Conservation (phyloP, 306 rosid genomes). For the Cicer judaicum region DNA sequence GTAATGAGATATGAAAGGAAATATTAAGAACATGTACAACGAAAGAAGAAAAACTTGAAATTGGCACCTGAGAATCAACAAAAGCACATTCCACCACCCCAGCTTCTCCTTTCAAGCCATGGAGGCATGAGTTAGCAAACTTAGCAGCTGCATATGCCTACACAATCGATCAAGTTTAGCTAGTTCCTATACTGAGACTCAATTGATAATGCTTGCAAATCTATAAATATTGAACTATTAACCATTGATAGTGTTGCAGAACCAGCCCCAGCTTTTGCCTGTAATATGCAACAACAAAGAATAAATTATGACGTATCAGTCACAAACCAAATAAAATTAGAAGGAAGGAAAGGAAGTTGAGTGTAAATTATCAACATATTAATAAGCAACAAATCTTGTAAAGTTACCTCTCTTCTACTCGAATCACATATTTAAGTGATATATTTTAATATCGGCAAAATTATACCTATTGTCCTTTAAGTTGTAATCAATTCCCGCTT, state of each 20-base stretch:
- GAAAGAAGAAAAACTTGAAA: not conserved
- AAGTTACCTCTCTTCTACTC: conserved; percentile 31
- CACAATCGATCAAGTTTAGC: conserved; percentile 30
- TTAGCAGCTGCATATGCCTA: conserved; percentile 97
- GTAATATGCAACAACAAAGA: conserved; percentile 39
- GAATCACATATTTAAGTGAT: conserved; percentile 1
- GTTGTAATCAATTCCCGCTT: no score
- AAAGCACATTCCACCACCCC: conserved; percentile 82
- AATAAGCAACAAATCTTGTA: conserved; percentile 10
- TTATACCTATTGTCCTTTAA: no score
- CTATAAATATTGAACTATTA: conserved; percentile 18
- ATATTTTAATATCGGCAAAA: not conserved
- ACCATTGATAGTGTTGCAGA: conserved; percentile 98
- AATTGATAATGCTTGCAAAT: conserved; percentile 1
- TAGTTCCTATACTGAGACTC: conserved; percentile 13
- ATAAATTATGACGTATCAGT: conserved; percentile 42
- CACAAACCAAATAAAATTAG: conserved; percentile 12
- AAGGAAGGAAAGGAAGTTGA: not conserved
- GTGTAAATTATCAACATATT: not conserved
- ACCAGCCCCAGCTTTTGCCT: conserved; percentile 98
- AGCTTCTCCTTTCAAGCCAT: conserved; percentile 81
- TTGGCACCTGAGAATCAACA: conserved; percentile 73
- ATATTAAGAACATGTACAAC: not conserved
- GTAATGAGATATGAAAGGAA: conserved; percentile 14
- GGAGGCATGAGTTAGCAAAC: conserved; percentile 81